Base-by-base conservation (phyloP, 163 green algal genomes). In the Scenedesmus sp. region DNA sequence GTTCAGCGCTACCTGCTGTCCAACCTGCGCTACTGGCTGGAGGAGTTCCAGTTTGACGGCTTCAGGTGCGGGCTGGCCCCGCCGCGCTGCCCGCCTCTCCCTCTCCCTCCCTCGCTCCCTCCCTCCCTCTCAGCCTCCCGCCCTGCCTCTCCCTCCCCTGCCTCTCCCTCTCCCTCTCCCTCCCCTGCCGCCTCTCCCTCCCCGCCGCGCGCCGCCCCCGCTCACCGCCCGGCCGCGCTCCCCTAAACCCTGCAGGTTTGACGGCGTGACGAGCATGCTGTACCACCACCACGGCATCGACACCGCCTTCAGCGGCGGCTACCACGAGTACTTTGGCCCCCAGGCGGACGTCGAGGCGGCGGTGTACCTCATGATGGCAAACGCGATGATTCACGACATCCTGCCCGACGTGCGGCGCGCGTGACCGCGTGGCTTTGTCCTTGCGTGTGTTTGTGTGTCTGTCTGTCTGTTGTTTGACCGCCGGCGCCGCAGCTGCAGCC, bases 301-400 rank as follows among this genome's bases (percentile, higher is more conserved):
- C 83, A 85, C 87, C 2, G 85, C 81, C 13, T 97, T 98, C 84
- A 89, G 79, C 18, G 91, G 91, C 22, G 70, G 87, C 60, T 96
- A 96, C 76, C 50, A 84, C 34, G 93, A 97, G 86, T 97, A 97
- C 87, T 96, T 97, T 84, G 88, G 87, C 17, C 80, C 84, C 6
- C 67, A 81, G 51, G 94, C 91, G 50, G 92, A 98, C 62, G 89
- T 98, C 60, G 95, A 98, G 53, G 95, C 94, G 1, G 86, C 93
- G 18, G 92, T 97, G 26, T 99, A 99, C 85, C 87, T 98, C 26
- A 98, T 97, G 93, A 84, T 97, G 26, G 94, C 93, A 26, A 98
- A 98, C 71, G 79, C 94, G n/a, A 77, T 98, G 63, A 74, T 97
- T 13, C 92, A 98, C 75, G 65, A 60, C 0, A 62, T 97, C 22